A percentile compares a stretch with the other conserved stretches of the same genome.
These are phyloP conservation scores for Trypanosoma rangeli DNA, from an alignment of 208 protist genomes.

Conservation along the genomic window DNA sequence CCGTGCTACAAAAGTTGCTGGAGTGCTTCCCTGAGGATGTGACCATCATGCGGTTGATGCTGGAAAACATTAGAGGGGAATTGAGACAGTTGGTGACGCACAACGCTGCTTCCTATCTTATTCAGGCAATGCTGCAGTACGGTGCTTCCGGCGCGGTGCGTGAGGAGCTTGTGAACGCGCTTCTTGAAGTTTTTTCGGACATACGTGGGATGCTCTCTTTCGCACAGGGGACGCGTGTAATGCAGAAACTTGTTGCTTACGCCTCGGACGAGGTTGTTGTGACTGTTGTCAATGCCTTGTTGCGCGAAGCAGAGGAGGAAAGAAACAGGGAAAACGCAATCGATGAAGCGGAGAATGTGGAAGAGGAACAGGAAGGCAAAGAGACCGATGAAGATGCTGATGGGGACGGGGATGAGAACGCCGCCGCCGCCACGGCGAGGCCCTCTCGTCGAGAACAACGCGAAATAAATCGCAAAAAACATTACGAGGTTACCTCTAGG, in stretches of 20 bases:
- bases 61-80: slow-evolving; percentile 33
- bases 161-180: slow-evolving; percentile 38
- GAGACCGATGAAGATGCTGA: slow-evolving; percentile 36
- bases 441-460: slow-evolving; percentile 53
- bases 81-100: slow-evolving; percentile 57
- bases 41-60: slow-evolving; percentile 22
- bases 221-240: slow-evolving; percentile 76
- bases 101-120: slow-evolving; percentile 57
- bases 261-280: slow-evolving; percentile 58
- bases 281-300: slow-evolving; percentile 44
- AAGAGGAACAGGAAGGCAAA: slow-evolving; percentile 28
- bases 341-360: slow-evolving; percentile 7
- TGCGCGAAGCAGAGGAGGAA: slow-evolving; percentile 29
- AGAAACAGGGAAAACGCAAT: slow-evolving; percentile 6
- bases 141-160: slow-evolving; percentile 38
- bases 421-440: slow-evolving; percentile 9
- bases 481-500: slow-evolving; percentile 62
- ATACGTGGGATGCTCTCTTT: slow-evolving; percentile 55
- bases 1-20: slow-evolving; percentile 82
- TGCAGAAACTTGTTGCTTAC: slow-evolving; percentile 86
- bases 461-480: slow-evolving; percentile 60
- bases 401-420: slow-evolving; percentile 35
- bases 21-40: slow-evolving; percentile 34
- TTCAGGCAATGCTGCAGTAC: slow-evolving; percentile 73
- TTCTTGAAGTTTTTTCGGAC: slow-evolving; percentile 44